phyloP scores from a whole-genome alignment of 2,329 filamentous ascomycete genomes.

The Fusarium metavorans region DNA sequence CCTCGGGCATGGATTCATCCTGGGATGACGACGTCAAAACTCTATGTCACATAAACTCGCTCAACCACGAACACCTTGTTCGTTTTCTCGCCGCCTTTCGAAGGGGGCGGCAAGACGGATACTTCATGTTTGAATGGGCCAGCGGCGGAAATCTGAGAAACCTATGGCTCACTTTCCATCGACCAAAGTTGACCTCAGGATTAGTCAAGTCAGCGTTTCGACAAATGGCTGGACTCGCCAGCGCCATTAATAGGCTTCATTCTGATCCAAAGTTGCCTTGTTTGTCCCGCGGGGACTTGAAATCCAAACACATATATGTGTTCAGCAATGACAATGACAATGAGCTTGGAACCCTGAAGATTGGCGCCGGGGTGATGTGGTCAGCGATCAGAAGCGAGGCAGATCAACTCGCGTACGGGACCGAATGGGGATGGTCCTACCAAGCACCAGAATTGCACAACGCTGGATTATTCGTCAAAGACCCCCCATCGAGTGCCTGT shows the following conservation, averaged over 20 bases:
- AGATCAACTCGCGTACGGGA: too few relatives aligned
- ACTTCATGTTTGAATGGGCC: background rate
- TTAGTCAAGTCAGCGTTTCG: background rate
- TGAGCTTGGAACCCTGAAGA: background rate
- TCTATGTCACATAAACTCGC: background rate
- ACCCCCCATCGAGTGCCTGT: too few relatives aligned
- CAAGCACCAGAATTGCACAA: background rate
- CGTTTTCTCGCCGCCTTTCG: background rate
- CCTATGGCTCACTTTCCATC: background rate
- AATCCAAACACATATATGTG: background rate
- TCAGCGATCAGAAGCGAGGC: too few relatives aligned
- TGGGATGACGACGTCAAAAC: background rate
- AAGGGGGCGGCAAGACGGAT: fast-evolving
- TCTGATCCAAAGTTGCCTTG: background rate
- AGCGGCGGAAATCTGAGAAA: background rate
- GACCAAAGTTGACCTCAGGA: background rate
- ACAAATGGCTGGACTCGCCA: background rate
- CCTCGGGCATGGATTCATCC: too few relatives aligned
- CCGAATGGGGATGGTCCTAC: too few relatives aligned
- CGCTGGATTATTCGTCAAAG: too few relatives aligned
- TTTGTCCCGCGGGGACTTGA: background rate
- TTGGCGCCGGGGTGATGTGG: too few relatives aligned
- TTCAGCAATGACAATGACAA: background rate
- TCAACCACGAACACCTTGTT: background rate
- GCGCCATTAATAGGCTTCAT: background rate